Base-by-base conservation (phyloP, 352 stramenopile species). In the Pythium dissotocum region DNA sequence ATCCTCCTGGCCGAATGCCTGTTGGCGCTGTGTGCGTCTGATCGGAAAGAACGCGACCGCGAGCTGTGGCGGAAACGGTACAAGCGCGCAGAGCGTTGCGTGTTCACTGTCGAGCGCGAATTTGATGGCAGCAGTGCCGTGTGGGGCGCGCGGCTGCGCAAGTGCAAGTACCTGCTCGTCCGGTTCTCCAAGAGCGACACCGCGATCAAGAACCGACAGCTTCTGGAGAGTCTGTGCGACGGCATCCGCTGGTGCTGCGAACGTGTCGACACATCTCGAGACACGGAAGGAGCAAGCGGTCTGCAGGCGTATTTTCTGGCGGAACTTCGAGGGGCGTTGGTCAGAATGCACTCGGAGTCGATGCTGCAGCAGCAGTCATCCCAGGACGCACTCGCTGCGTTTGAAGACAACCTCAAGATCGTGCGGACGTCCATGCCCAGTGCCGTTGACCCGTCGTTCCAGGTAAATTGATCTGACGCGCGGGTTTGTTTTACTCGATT, bases 1-100 rank as follows among this genome's bases (percentile, higher is more conserved):
- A 58, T 88, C 7, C 51, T 91, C 38, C 58, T 91, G 14, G 83
- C 82, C n/a, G 85, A 91, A 63, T 74, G 83, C 18, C 89, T 79
- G 28, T 75, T 77, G 30, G 64, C 80, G 26, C 64, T 80, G 1
- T 83, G 80, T 51, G 71, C 72, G 30, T 76, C 76, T 46, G 72
- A 73, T 36, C 65, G 46, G 49, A 88, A 86, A 67, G 58, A 73
- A 26, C 70, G 69, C 12, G 57, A 90, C 60, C 72, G 66, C 49
- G 79, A 88, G 67, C 59, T 89, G 33, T 89, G 78, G 80, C 69
- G 64, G 33, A 78, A 77, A 28, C 83, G 83, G 6, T 73, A 90
- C 44, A 66, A 74, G 13, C 74, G 77, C 35, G 85, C 75, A 8
- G 75, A 88, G 61, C 72, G 75, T 16, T 88, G 79, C 54, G 66